Percentiles rank a stretch among this genome's conserved stretches.
Conservation (phyloP, 345 rosid genomes). For the Rhodamnia argentea region DNA sequence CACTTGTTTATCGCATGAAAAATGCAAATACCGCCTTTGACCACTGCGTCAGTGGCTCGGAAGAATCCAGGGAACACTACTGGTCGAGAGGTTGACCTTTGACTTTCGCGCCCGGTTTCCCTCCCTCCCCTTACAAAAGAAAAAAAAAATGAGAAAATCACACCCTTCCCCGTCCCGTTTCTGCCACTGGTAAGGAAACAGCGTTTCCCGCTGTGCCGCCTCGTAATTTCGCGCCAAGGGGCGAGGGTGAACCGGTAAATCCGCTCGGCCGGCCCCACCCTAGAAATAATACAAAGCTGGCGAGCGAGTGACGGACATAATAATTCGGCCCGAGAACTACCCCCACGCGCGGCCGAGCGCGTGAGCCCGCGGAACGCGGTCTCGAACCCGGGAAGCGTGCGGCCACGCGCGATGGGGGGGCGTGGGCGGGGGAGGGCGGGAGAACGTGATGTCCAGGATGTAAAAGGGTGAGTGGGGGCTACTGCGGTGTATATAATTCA, state of each 20-base stretch:
- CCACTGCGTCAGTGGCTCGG: neutral
- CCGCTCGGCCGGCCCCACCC: neutral
- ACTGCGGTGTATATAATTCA: slow-evolving; percentile 26
- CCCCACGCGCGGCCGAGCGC: slow-evolving; percentile 10
- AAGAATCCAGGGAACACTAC: neutral
- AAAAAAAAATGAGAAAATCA: neutral
- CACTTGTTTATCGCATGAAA: neutral
- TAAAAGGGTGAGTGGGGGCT: neutral
- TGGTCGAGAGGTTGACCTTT: slow-evolving; percentile 23
- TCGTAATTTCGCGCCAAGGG: slow-evolving; percentile 2
- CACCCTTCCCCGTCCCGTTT: slow-evolving; percentile 34
- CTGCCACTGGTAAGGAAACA: slow-evolving; percentile 9
- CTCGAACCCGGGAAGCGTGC: neutral
- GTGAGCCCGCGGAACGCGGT: neutral
- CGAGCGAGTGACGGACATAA: slow-evolving; percentile 26
- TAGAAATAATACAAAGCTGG: slow-evolving; percentile 27
- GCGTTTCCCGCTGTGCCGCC: neutral
- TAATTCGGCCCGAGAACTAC: slow-evolving; percentile 3
- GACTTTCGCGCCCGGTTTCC: slow-evolving; percentile 36
- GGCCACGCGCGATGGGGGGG: neutral
- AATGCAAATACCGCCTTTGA: neutral
- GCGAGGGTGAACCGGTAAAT: neutral
- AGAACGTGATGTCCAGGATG: neutral
- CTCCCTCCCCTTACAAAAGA: neutral
- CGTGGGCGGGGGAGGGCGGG: slow-evolving; percentile 7